Evolutionary conservation across 2,329 filamentous ascomycete species (phyloP).

Genomic region (Aspergillus hiratsukae): DNA sequence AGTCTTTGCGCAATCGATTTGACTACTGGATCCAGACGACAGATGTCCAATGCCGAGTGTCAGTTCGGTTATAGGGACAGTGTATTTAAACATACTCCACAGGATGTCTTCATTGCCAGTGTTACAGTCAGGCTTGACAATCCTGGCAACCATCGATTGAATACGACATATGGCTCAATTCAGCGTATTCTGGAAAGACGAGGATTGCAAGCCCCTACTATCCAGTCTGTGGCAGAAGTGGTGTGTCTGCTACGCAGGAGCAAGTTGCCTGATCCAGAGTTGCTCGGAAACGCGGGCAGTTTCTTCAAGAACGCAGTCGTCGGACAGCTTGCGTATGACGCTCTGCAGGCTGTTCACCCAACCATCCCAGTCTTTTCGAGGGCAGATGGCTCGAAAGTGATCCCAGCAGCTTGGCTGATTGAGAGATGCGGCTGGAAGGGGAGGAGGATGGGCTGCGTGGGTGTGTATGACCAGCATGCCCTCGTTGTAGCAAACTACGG

Average conservation of each 20-base stretch:
- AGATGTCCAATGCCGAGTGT: neutral
- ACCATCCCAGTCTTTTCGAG: neutral
- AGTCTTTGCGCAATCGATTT: neutral
- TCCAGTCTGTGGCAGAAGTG: no score
- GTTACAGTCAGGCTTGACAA: neutral
- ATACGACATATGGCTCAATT: neutral
- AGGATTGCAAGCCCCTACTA: no score
- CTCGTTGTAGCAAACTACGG: neutral
- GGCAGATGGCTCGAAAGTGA: neutral
- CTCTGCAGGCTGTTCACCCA: neutral
- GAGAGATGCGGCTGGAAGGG: neutral
- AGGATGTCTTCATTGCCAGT: neutral
- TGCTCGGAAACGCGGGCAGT: no score
- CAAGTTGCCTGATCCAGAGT: no score
- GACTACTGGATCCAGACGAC: neutral
- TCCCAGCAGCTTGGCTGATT: neutral
- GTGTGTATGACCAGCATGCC: neutral
- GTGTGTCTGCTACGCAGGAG: no score
- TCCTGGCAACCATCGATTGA: neutral
- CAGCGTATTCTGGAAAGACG: no score
- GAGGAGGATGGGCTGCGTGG: neutral
- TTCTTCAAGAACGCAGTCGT: no score
- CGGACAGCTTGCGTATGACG: no score
- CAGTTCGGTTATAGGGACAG: neutral
- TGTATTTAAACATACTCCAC: neutral